Evolutionary conservation across 169 alveolate species (phyloP).

Genomic region (Perkinsus olseni): DNA sequence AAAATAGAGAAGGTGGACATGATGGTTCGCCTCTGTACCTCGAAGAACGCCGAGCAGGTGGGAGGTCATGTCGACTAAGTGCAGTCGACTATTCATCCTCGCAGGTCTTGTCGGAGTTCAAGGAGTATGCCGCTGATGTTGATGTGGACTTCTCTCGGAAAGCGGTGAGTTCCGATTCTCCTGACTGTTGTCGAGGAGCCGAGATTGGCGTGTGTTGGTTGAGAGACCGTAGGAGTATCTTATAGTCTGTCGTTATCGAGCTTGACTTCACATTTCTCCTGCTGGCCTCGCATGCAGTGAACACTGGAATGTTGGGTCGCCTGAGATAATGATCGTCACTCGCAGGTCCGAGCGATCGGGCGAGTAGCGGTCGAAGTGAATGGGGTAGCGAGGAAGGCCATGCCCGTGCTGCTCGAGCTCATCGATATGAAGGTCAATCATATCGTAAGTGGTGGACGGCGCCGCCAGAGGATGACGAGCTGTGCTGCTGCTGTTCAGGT

Average conservation of each 20-base stretch:
- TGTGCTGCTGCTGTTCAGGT: slow-evolving; percentile 21
- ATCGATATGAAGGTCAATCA: neutral
- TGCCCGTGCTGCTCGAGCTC: neutral
- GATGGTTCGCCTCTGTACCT: slow-evolving; percentile 68
- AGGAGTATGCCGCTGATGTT: slow-evolving; percentile 88
- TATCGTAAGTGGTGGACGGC: neutral
- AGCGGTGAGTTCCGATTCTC: slow-evolving; percentile 74
- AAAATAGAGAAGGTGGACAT: slow-evolving; percentile 95
- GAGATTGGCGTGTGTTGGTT: slow-evolving; percentile 84
- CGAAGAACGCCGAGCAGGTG: slow-evolving; percentile 53
- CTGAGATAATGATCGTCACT: neutral
- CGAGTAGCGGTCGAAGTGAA: neutral
- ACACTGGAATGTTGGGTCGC: too few relatives aligned
- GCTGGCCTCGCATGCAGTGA: too few relatives aligned
- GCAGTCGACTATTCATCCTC: neutral
- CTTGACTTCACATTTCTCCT: too few relatives aligned
- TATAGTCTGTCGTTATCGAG: too few relatives aligned
- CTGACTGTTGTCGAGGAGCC: too few relatives aligned
- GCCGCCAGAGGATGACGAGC: neutral
- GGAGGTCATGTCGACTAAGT: neutral
- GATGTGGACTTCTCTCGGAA: slow-evolving; percentile 87
- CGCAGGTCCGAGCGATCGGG: neutral
- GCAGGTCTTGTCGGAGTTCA: slow-evolving; percentile 78
- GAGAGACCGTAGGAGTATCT: slow-evolving; percentile 77
- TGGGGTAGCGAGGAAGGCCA: neutral